phyloP scores from a whole-genome alignment of 169 alveolate genomes.

The Besnoitia besnoiti region DNA sequence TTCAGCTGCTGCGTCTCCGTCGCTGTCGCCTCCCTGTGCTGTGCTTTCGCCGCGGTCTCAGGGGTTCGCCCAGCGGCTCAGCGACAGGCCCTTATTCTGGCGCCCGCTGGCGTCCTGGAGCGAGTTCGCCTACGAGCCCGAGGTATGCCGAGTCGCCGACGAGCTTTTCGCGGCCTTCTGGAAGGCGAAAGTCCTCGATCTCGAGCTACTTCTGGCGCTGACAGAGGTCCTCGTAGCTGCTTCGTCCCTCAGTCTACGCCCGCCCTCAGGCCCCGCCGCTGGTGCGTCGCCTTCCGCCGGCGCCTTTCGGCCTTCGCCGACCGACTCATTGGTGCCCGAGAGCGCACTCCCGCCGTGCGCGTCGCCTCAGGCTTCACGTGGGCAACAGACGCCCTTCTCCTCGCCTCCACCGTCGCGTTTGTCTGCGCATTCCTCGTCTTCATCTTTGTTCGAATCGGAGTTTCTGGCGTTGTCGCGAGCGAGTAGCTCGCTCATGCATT shows the following conservation, averaged over 20 bases:
- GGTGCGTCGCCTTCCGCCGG: no score
- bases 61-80: neutral
- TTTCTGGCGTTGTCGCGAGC: neutral
- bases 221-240: neutral
- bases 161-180: neutral
- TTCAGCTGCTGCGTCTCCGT: neutral
- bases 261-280: neutral
- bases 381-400: neutral
- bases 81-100: neutral
- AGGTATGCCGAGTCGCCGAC: neutral
- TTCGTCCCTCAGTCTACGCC: neutral
- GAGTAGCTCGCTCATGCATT: neutral
- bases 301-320: no score
- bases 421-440: neutral
- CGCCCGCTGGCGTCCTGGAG: neutral
- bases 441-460: neutral
- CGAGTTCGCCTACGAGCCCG: neutral
- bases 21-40: no score
- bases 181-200: neutral
- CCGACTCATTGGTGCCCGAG: no score
- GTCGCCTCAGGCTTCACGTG: no score
- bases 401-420: neutral
- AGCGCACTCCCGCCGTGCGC: no score
- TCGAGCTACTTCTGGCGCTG: neutral
- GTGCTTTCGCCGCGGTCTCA: no score